These are phyloP conservation scores for Phytophthora uliginosa DNA, from an alignment of 352 stramenopile genomes.

Conservation along the genomic window DNA sequence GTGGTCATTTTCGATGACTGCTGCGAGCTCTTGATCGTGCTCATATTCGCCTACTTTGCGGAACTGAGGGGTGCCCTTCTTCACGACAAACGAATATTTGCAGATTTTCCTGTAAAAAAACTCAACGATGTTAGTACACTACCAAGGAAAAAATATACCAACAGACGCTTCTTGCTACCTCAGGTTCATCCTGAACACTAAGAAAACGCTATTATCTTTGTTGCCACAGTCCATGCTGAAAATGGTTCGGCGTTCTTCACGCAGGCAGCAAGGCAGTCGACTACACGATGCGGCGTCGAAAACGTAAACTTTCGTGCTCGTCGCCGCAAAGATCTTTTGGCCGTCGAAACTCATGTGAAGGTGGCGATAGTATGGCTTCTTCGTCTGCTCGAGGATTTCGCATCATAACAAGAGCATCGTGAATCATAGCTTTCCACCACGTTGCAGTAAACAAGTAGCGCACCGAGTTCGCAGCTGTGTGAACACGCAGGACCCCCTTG, in stretches of 20 bases:
- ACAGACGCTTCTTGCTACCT: constrained; percentile 25
- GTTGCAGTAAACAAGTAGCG: neutral
- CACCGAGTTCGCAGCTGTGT: constrained; percentile 50
- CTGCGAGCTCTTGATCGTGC: constrained; percentile 39
- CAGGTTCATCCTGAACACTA: constrained; percentile 38
- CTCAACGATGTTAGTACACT: neutral
- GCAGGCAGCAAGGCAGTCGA: constrained; percentile 38
- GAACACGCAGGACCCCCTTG: constrained; percentile 63
- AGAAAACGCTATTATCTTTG: constrained; percentile 40
- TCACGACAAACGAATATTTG: constrained; percentile 41
- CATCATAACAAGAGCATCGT: neutral
- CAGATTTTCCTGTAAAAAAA: constrained; percentile 35
- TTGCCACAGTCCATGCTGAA: constrained; percentile 42
- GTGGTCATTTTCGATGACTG: constrained; percentile 29
- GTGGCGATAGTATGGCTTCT: constrained; percentile 48
- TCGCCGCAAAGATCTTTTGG: constrained; percentile 45
- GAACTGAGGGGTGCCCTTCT: constrained; percentile 35
- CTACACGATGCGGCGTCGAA: constrained; percentile 49
- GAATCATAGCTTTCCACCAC: neutral
- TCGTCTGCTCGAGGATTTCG: constrained; percentile 19
- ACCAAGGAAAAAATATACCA: neutral
- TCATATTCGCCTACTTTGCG: constrained; percentile 38
- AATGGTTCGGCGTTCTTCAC: constrained; percentile 31
- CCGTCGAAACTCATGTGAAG: constrained; percentile 45
- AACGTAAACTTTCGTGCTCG: constrained; percentile 37